Base-by-base conservation (phyloP, 2,329 filamentous ascomycete genomes). In the Didymella segeticola region DNA sequence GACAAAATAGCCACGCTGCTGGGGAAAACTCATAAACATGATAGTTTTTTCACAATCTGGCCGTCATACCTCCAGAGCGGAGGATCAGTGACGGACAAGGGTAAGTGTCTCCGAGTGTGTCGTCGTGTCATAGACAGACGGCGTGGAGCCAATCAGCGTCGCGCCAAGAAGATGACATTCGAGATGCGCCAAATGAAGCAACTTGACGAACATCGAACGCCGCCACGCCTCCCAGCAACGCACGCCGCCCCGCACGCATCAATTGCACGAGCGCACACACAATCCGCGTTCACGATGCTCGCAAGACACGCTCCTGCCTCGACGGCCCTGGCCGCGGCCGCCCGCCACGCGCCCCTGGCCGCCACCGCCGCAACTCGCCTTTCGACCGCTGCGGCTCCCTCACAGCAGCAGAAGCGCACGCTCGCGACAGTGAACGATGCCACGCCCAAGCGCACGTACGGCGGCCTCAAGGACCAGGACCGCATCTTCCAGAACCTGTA, bases 401-500 rank as follows among this genome's bases (percentile, higher is more conserved):
- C 67, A 45, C 66, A 62, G 50, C 79, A 81, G 66, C 84, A 86
- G 74, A 78, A 77, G 71, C 88, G 93, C 75, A 83, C 84, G 66
- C 89, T 97, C 79, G 75, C 83, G 71, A 75, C 83, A n/a, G 79
- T 82, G 26, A 77, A 80, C 58, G 80, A 82, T 67, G 72, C 74
- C 12, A 72, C 78, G 15, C 78, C 83, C 45, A 88, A 89, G 77
- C 79, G 81, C 70, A 83, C 85, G 63, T 90, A 96, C 78, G 92
- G 95, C 70, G 92, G 91, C 53, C 84, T 99, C 68, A 90, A 87
- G 80, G 95, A 99, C 77, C 92, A 98, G 81, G 95, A 99, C 80
- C 88, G 95, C 70, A 99, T 99, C 79, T 99, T 99, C 81, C 93
- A 96, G 82, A 99, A 99, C 80, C 84, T 99, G 55, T 99, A 99